Percentiles rank a stretch among this genome's conserved stretches.
Evolutionary conservation across 495 filamentous ascomycete genomes (phyloP).

Genomic region (Aspergillus steynii): DNA sequence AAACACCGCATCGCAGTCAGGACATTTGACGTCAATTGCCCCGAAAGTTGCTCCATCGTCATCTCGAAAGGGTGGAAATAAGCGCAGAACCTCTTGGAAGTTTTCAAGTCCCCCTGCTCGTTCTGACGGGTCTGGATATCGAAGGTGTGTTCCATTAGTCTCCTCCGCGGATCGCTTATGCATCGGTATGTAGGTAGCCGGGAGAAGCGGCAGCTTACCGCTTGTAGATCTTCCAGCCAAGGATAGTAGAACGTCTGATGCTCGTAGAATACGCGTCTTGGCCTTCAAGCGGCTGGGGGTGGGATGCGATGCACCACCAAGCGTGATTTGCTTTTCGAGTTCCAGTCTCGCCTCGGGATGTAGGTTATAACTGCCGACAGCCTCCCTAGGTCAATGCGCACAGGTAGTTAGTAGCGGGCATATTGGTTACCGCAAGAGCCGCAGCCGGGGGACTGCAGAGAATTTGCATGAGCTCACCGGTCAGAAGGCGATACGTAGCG

Average conservation of each 20-base stretch:
- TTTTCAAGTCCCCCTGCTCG: slow-evolving; percentile 20
- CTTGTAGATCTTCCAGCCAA: slow-evolving; percentile 22
- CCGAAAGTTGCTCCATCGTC: slow-evolving; percentile 25
- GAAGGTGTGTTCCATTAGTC: neutral
- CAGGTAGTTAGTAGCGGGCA: slow-evolving; percentile 3
- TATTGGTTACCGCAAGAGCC: neutral
- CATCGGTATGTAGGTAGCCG: slow-evolving; percentile 11
- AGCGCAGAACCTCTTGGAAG: slow-evolving; percentile 29
- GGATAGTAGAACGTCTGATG: slow-evolving; percentile 26
- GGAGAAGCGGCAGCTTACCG: slow-evolving; percentile 18
- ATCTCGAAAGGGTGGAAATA: slow-evolving; percentile 30
- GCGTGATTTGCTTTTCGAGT: slow-evolving; percentile 20
- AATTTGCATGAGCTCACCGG: slow-evolving; percentile 13
- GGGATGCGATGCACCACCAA: slow-evolving; percentile 15
- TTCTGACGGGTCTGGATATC: slow-evolving; percentile 15
- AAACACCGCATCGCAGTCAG: slow-evolving; percentile 33
- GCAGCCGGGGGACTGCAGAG: neutral
- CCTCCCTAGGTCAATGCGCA: slow-evolving; percentile 11
- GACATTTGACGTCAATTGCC: slow-evolving; percentile 27
- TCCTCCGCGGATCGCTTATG: neutral
- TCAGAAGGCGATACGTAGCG: slow-evolving; percentile 12
- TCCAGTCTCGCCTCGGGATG: slow-evolving; percentile 16
- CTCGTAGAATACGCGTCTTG: slow-evolving; percentile 22
- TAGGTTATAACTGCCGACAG: slow-evolving; percentile 10
- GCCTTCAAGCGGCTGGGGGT: slow-evolving; percentile 16